These are phyloP conservation scores for Dendrobium nobile DNA, from an alignment of 106 monocot species.

Conservation along the genomic window DNA sequence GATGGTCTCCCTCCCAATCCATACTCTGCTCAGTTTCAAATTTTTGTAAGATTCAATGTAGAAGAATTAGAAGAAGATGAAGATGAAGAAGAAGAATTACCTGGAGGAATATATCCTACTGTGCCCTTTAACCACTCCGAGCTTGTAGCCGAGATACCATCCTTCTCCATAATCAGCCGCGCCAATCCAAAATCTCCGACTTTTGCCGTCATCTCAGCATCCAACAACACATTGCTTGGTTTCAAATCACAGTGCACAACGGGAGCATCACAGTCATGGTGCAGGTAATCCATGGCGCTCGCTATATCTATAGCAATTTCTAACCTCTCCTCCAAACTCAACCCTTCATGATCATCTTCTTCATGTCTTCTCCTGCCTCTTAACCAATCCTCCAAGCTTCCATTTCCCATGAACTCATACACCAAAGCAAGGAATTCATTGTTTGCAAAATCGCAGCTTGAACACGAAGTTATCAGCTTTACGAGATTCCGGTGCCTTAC, in stretches of 20 bases:
- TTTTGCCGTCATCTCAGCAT: conserved; percentile 28
- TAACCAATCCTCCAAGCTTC: conserved; percentile 27
- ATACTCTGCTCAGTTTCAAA: background rate
- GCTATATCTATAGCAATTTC: conserved; percentile 49
- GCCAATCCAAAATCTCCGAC: conserved; percentile 47
- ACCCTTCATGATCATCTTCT: too few relatives aligned
- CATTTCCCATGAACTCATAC: conserved; percentile 23
- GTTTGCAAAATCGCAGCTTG: conserved; percentile 5
- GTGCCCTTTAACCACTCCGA: background rate
- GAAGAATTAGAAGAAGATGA: too few relatives aligned
- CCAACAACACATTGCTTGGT: conserved; percentile 13
- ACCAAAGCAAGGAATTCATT: conserved; percentile 34
- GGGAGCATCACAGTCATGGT: conserved; percentile 18
- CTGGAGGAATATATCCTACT: background rate
- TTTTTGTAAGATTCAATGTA: too few relatives aligned
- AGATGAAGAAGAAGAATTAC: background rate
- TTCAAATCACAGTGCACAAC: conserved; percentile 53
- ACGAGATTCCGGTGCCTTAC: conserved; percentile 39
- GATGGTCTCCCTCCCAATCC: conserved; percentile 10
- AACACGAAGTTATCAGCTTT: conserved; percentile 23
- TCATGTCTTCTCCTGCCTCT: conserved; percentile 1
- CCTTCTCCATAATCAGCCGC: background rate
- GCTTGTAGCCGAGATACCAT: background rate
- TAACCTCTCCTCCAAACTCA: conserved; percentile 10
- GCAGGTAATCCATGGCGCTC: conserved; percentile 50